Base-by-base conservation (phyloP, 2,329 filamentous ascomycete species). In the Fusarium sarcochroum region DNA sequence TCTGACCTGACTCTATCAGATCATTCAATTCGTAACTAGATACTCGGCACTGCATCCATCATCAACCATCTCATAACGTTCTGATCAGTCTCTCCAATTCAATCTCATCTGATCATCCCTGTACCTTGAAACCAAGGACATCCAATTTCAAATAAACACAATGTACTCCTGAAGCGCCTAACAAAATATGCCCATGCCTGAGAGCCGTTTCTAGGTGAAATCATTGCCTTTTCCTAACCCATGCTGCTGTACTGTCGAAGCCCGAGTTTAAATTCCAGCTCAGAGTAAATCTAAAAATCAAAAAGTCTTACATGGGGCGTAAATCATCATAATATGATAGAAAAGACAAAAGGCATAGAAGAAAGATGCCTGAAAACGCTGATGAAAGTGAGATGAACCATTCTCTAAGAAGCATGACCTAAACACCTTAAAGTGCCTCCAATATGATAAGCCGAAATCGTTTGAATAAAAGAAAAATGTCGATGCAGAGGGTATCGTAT, bases 351-450 rank as follows among this genome's bases (percentile, higher is more conserved):
- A 34, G 18, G 32, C 41, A 21, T 7, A 2, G 8, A 14, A 8
- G 14, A 53, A 52, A 37, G 27, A 50, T 21, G 32, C 34, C 35
- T 15, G 50, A 49, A 48, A 57, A 53, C 17, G 27, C 27, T 30
- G 27, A 30, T 30, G 27, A 30, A 58, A 48, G 45, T 30, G 38
- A 25, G 38, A 25, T 46, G 40, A 51, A 45, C 41, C 64, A 32
- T 54, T 41, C 58, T 66, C 25, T 58, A 53, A 41, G 47, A 32
- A 48, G 27, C 34, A 14, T 45, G 37, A 53, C 56, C 56, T 17
- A 2, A 72, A 69, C 71, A 72, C 71, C 69, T 70, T 38, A 21
- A 56, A 72, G 71, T 65, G 69, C 61, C 51, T 47, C 56, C 54
- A 30, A 41, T 35, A 13, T 40, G 30, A 49, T 42, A 35, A 50